These are phyloP conservation scores for Adiantum capillusveneris DNA, from an alignment of 75 land plant species.

Conservation along the genomic window DNA sequence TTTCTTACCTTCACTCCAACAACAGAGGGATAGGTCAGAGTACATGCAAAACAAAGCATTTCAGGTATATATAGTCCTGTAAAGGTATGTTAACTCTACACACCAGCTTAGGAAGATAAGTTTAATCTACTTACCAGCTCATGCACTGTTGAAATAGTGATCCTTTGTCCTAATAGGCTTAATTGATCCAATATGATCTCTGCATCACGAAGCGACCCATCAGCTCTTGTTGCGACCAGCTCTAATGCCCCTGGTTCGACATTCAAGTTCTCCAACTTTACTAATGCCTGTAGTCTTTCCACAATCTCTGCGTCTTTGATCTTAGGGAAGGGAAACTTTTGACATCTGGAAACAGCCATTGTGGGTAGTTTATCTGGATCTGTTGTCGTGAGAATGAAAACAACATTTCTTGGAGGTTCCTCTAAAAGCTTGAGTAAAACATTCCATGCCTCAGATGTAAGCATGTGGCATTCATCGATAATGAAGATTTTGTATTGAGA, in stretches of 20 bases:
- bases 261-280: slow-evolving; percentile 37
- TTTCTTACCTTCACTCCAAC: no score
- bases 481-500: slow-evolving; percentile 51
- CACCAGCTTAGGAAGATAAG: no score
- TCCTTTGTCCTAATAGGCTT: slow-evolving; percentile 55
- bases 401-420: slow-evolving; percentile 41
- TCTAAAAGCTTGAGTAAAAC: slow-evolving; percentile 49
- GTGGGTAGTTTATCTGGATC: slow-evolving; percentile 52
- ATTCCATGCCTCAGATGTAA: slow-evolving; percentile 50
- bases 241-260: slow-evolving; percentile 54
- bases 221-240: slow-evolving; percentile 53
- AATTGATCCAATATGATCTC: slow-evolving; percentile 76
- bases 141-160: slow-evolving; percentile 49
- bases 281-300: slow-evolving; percentile 31
- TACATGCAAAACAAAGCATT: no score
- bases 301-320: slow-evolving; percentile 62
- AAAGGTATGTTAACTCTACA: no score
- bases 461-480: slow-evolving; percentile 65
- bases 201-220: slow-evolving; percentile 81
- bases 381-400: slow-evolving; percentile 68
- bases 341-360: slow-evolving; percentile 47
- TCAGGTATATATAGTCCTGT: no score
- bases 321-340: slow-evolving; percentile 51
- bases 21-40: no score
- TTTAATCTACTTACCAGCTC: slow-evolving; percentile 56